phyloP scores from a whole-genome alignment of 1,284 basidiomycete genomes.

The Pascua sp. region DNA sequence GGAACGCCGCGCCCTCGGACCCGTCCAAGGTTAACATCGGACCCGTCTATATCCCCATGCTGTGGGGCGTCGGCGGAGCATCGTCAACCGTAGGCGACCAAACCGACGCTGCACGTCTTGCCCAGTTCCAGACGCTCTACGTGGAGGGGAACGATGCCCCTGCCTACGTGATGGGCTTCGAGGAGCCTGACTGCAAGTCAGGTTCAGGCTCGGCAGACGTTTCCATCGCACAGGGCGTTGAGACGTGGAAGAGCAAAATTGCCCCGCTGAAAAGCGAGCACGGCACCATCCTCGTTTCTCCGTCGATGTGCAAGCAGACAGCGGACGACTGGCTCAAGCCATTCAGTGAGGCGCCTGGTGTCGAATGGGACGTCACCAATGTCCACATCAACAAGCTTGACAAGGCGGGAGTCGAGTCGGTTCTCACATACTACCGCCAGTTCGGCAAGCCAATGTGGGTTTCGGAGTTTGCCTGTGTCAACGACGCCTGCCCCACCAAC shows the following conservation, averaged over 20 bases:
- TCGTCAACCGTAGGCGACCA: constrained; percentile 23
- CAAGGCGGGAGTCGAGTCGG: constrained; percentile 35
- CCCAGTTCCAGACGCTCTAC: constrained; percentile 39
- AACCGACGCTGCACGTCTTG: constrained; percentile 36
- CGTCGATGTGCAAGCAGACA: constrained; percentile 32
- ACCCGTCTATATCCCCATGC: constrained; percentile 40
- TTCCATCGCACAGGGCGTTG: too few species aligned
- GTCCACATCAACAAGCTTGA: constrained; percentile 48
- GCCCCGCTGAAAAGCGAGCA: too few species aligned
- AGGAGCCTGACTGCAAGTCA: constrained; percentile 49
- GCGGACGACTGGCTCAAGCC: constrained; percentile 28
- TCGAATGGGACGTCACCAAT: constrained; percentile 28
- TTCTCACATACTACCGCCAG: constrained; percentile 46
- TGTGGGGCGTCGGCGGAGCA: constrained; percentile 45
- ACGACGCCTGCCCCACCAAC: constrained; percentile 28
- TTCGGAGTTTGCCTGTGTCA: constrained; percentile 48
- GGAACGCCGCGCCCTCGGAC: background rate
- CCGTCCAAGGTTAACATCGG: too few species aligned
- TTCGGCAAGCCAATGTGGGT: constrained; percentile 49
- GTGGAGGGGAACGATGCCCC: too few species aligned
- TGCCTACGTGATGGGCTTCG: constrained; percentile 46
- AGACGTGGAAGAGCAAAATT: too few species aligned
- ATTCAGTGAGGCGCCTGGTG: constrained; percentile 22
- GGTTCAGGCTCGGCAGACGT: too few species aligned
- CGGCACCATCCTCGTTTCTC: constrained; percentile 25